Evolutionary conservation across 1,139 yeast species (phyloP).

Genomic region (Saccharomycopsis crataegensis): DNA sequence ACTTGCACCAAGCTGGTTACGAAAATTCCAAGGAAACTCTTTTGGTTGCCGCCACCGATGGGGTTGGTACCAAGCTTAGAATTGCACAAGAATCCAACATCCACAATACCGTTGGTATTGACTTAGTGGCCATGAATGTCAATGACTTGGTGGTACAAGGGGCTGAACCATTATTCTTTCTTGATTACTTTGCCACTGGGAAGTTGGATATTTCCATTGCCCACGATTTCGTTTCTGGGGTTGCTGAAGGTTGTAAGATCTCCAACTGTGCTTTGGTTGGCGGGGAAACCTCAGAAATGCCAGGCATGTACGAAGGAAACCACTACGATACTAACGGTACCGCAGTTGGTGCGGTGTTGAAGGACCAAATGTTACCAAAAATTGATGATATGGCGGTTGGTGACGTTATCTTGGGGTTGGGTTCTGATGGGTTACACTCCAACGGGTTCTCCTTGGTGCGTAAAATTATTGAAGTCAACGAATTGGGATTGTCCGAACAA

Average conservation of each 20-base stretch:
- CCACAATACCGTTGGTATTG: conserved; percentile 96
- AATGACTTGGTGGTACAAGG: conserved; percentile 98
- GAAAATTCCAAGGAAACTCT: conserved; percentile 61
- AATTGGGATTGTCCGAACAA: conserved; percentile 54
- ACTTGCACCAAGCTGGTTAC: conserved; percentile 82
- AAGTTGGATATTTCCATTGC: conserved; percentile 80
- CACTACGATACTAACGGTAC: conserved; percentile 99
- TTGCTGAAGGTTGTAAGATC: conserved; percentile 89
- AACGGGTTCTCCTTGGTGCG: conserved; percentile 97
- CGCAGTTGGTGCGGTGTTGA: conserved; percentile 96
- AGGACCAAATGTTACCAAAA: conserved; percentile 67
- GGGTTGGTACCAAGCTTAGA: conserved; percentile 96
- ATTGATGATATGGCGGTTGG: conserved; percentile 62
- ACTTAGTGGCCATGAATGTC: conserved; percentile 97
- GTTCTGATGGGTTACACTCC: conserved; percentile 90
- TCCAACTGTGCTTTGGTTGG: conserved; percentile 98
- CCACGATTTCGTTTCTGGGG: conserved; percentile 86
- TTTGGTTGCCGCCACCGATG: conserved; percentile 96
- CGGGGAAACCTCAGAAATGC: conserved; percentile 99
- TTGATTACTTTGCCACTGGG: conserved; percentile 96
- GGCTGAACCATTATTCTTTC: conserved; percentile 92
- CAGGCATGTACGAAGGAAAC: conserved; percentile 92
- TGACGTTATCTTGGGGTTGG: conserved; percentile 77
- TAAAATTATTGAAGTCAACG: conserved; percentile 75
- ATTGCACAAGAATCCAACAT: conserved; percentile 86